A percentile compares a stretch with the other conserved stretches of the same genome.
Conservation (phyloP, 176 grass and related monocot species). For the Carex scoparia region DNA sequence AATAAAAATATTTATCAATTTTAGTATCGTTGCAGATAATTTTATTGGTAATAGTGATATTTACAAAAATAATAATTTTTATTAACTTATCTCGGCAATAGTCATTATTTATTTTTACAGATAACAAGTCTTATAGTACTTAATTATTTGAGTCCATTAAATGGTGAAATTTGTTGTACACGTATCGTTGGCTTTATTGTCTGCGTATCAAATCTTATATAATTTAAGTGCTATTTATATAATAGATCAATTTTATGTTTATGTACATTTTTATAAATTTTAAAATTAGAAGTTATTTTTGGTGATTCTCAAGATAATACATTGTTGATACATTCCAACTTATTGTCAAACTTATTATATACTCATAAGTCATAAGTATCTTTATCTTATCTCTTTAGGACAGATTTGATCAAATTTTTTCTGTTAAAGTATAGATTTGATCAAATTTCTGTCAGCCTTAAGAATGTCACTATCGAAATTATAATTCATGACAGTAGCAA, state of each 20-base stretch:
- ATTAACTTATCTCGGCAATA: too few species aligned
- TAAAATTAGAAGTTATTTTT: background rate
- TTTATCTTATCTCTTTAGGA: too few species aligned
- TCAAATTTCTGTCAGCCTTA: background rate
- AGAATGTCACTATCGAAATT: conserved; percentile 12
- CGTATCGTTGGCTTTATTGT: background rate
- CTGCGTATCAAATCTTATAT: background rate
- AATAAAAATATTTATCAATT: too few species aligned
- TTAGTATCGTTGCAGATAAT: too few species aligned
- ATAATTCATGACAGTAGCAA: conserved; percentile 29
- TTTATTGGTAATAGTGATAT: background rate
- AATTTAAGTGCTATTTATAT: background rate
- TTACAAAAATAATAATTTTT: too few species aligned
- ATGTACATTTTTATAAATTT: background rate
- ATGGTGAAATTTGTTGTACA: background rate
- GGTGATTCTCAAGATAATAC: background rate
- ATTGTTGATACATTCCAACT: background rate
- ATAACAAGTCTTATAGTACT: background rate
- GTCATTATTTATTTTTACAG: too few species aligned
- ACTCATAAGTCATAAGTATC: too few species aligned
- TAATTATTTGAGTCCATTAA: background rate
- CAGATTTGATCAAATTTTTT: background rate
- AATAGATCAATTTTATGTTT: background rate
- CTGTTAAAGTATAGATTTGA: too few species aligned
- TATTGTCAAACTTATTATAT: too few species aligned